Evolutionary conservation across 2,329 filamentous ascomycete species (phyloP).

Genomic region (Cladophialophora yegresii): DNA sequence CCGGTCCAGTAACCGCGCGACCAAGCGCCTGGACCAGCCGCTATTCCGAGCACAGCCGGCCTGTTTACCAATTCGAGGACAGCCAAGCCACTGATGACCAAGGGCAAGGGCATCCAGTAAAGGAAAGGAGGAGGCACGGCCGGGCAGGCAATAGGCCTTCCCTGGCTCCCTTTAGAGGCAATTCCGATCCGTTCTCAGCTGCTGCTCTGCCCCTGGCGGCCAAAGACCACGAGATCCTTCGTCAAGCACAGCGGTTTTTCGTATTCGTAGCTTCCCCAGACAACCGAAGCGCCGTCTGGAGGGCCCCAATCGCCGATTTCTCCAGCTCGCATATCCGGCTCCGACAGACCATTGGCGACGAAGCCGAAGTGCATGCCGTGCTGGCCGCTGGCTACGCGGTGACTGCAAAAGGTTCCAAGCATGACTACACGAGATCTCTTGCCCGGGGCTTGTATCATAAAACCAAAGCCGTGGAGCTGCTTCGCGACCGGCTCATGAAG

Average conservation of each 20-base stretch:
- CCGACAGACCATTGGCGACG: constrained; percentile 13
- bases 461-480: constrained; percentile 17
- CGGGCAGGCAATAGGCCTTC: neutral
- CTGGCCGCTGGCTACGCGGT: constrained; percentile 23
- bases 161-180: constrained; percentile 16
- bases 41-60: neutral
- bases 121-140: neutral
- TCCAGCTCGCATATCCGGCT: constrained; percentile 21
- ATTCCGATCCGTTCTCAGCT: constrained; percentile 23
- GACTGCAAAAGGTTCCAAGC: neutral
- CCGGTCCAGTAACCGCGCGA: neutral
- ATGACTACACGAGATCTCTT: neutral
- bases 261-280: constrained; percentile 23
- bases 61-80: constrained; percentile 16
- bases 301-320: constrained; percentile 21
- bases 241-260: constrained; percentile 19
- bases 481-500: constrained; percentile 17
- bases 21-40: neutral
- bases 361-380: constrained; percentile 22
- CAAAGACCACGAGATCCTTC: constrained; percentile 22
- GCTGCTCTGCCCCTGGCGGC: constrained; percentile 15
- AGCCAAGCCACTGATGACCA: constrained; percentile 25
- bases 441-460: constrained; percentile 16
- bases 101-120: neutral
- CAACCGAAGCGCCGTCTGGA: constrained; percentile 20